These are phyloP conservation scores for Fusarium clavum DNA, from an alignment of 2,329 filamentous ascomycete species.

Conservation along the genomic window DNA sequence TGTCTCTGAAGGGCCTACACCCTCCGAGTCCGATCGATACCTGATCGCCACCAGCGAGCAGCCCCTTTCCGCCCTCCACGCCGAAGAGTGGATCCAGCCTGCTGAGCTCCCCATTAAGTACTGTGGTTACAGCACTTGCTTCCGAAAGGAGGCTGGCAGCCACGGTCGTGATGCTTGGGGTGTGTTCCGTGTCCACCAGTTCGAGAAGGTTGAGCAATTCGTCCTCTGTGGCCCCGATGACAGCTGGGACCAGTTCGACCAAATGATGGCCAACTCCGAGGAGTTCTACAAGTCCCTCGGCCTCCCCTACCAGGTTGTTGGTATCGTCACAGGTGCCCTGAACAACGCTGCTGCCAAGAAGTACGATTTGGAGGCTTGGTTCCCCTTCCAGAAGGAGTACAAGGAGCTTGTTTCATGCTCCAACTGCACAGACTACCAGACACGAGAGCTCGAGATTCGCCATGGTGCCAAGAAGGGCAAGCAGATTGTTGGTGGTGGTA, in stretches of 20 bases:
- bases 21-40: conserved; percentile 89
- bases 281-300: conserved; percentile 94
- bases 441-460: conserved; percentile 90
- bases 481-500: conserved; percentile 72
- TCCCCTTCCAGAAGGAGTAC: conserved; percentile 96
- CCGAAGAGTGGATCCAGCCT: conserved; percentile 90
- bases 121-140: conserved; percentile 89
- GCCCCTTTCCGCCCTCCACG: conserved; percentile 91
- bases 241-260: conserved; percentile 92
- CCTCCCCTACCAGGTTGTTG: conserved; percentile 90
- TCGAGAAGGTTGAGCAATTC: conserved; percentile 92
- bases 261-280: conserved; percentile 91
- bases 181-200: conserved; percentile 97
- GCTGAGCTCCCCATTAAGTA: conserved; percentile 89
- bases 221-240: conserved; percentile 85
- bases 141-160: conserved; percentile 92
- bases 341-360: conserved; percentile 86
- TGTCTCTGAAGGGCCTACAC: conserved; percentile 86
- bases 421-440: conserved; percentile 98
- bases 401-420: conserved; percentile 98
- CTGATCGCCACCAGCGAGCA: conserved; percentile 88
- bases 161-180: conserved; percentile 94
- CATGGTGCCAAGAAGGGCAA: conserved; percentile 79
- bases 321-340: conserved; percentile 94
- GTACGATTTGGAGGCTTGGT: conserved; percentile 96